Base-by-base conservation (phyloP, 148 eudicot genomes). In the Amaranthus cruentus region DNA sequence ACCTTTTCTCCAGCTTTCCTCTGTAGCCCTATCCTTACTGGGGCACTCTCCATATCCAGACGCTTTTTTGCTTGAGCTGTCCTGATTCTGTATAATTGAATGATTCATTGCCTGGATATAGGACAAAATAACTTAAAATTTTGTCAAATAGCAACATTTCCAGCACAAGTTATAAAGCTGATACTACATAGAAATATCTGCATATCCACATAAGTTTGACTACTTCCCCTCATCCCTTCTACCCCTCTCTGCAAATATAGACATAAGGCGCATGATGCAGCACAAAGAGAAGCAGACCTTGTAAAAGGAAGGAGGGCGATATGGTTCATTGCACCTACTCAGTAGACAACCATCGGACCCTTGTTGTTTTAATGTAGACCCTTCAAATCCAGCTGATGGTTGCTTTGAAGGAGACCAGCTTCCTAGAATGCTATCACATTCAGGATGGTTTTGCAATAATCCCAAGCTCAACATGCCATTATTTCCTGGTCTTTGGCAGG, bases 281-380 rank as follows among this genome's bases (percentile, higher is more conserved):
- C 62, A 60, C 13, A 43, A 62, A 65, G 68, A 65, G 53, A 69
- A 61, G 44, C 78, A 62, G 21, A 79, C 81, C 81, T 79, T 74
- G 63, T 53, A 74, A 62, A 53, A 79, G 18, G 73, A 55, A 43
- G 81, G 81, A 55, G 81, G 81, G 50, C 81, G 81, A 79, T 79
- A 79, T 55, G 81, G 81, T 69, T 74, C 74, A 6, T 69, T 79
- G 78, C 78, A 79, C 66, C 78, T 79, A 64, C 71, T 79, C 78
- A 79, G 70, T 46, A 62, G 42, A 64, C 57, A 66, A 7, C 12
- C 57, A 71, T 47, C 55, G 11, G 74, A 56, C 66, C 59, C 81
- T 64, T 67, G 71, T 54, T 60, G 61, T 68, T 78, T 60, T 50
- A 12, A 11, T 67, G 28, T 46, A 42, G 77, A 62, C 56, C 43